Conservation (phyloP, 805 yeast genomes). For the Metschnikowia shivogae region DNA sequence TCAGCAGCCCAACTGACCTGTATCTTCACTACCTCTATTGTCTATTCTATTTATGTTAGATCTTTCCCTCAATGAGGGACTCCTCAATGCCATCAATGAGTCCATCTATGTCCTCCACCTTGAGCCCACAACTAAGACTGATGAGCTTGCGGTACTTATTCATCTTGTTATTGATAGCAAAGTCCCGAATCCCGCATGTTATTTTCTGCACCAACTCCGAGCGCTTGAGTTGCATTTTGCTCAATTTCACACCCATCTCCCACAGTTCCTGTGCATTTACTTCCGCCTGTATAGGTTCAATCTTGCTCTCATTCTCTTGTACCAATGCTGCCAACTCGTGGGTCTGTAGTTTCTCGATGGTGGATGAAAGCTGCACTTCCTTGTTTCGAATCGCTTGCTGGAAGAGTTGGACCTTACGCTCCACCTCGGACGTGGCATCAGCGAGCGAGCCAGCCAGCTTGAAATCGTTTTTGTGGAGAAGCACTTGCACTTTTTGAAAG, state of each 20-base stretch:
- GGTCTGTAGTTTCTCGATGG: constrained; percentile 30
- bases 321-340: constrained; percentile 42
- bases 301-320: constrained; percentile 27
- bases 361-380: constrained; percentile 10
- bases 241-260: constrained; percentile 27
- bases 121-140: constrained; percentile 70
- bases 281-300: not conserved
- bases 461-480: constrained; percentile 28
- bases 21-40: not conserved
- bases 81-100: constrained; percentile 67
- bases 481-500: constrained; percentile 23
- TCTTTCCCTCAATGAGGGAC: constrained; percentile 14
- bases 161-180: constrained; percentile 50
- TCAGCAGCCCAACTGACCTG: too few species aligned
- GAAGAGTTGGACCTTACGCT: constrained; percentile 14
- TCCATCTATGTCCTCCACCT: constrained; percentile 74
- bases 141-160: constrained; percentile 76
- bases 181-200: constrained; percentile 41
- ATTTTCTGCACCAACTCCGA: constrained; percentile 42
- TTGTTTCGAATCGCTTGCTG: constrained; percentile 9
- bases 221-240: constrained; percentile 52
- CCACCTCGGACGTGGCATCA: constrained; percentile 24
- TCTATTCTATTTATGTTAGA: not conserved
- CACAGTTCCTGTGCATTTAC: constrained; percentile 3
- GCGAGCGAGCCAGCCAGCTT: constrained; percentile 22